phyloP scores from a whole-genome alignment of 495 filamentous ascomycete species.

The Penicillium macrosclerotiorum region DNA sequence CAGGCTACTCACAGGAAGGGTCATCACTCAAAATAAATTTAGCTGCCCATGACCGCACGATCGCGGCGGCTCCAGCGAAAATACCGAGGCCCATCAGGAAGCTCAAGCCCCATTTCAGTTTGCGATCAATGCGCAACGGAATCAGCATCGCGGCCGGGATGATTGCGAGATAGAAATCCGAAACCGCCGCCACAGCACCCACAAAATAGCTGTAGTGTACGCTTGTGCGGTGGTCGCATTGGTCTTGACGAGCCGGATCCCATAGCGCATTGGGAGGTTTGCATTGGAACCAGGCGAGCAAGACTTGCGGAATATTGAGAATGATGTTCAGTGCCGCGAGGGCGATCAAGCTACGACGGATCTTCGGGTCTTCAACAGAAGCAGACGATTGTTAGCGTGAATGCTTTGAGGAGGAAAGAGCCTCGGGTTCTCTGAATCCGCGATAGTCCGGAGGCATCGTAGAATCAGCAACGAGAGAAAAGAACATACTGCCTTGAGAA shows the following conservation, averaged over 20 bases:
- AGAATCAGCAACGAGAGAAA: not conserved
- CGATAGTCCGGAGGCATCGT: not conserved
- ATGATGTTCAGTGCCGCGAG: constrained; percentile 24
- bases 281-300: constrained; percentile 28
- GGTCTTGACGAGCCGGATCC: constrained; percentile 18
- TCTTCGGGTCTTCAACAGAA: constrained; percentile 20
- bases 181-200: constrained; percentile 22
- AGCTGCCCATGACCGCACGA: constrained; percentile 27
- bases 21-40: constrained; percentile 21
- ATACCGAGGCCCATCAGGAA: constrained; percentile 29
- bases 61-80: constrained; percentile 25
- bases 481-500: constrained; percentile 18
- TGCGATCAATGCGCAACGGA: constrained; percentile 23
- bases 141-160: constrained; percentile 23
- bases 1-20: constrained; percentile 19
- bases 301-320: constrained; percentile 22
- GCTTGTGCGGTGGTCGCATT: constrained; percentile 21
- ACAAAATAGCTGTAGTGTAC: constrained; percentile 29
- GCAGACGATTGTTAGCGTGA: not conserved
- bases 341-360: constrained; percentile 24
- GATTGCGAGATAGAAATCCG: constrained; percentile 25
- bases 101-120: constrained; percentile 26
- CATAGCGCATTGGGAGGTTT: constrained; percentile 20
- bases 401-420: not conserved
- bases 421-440: not conserved